Percentiles rank a stretch among this genome's conserved stretches.
Evolutionary conservation across 2,329 filamentous ascomycete genomes (phyloP).

Genomic region (Monascus ruber): DNA sequence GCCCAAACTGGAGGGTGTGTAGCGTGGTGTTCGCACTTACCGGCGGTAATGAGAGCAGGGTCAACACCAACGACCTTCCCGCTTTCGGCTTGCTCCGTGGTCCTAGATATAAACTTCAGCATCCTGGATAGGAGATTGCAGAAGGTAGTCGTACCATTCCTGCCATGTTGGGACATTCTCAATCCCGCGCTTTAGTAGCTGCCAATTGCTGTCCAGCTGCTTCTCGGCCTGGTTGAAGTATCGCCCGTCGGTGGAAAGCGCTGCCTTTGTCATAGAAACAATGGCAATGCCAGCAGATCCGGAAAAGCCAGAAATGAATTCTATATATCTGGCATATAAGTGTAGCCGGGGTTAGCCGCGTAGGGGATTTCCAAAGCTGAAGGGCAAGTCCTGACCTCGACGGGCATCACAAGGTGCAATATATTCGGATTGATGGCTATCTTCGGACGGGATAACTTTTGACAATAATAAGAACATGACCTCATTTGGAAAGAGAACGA

Average conservation of each 20-base stretch:
- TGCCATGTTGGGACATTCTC: slow-evolving; percentile 95
- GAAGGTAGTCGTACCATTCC: slow-evolving; percentile 57
- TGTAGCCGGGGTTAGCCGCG: slow-evolving; percentile 2
- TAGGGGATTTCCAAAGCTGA: slow-evolving; percentile 1
- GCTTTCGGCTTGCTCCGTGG: slow-evolving; percentile 68
- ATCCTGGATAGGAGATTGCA: neutral
- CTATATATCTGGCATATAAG: slow-evolving; percentile 26
- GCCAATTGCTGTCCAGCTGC: slow-evolving; percentile 86
- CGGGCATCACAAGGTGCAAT: slow-evolving; percentile 91
- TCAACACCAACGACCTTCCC: slow-evolving; percentile 88
- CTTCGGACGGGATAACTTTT: slow-evolving; percentile 87
- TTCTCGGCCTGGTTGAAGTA: slow-evolving; percentile 96
- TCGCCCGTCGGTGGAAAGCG: slow-evolving; percentile 84
- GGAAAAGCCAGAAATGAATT: slow-evolving; percentile 86
- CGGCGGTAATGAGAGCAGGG: slow-evolving; percentile 68
- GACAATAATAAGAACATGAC: slow-evolving; percentile 21
- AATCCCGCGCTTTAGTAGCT: slow-evolving; percentile 79
- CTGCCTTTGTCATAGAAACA: slow-evolving; percentile 73
- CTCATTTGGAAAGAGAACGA: slow-evolving; percentile 1
- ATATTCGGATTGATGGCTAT: slow-evolving; percentile 95
- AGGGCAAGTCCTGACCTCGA: slow-evolving; percentile 43
- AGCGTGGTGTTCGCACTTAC: slow-evolving; percentile 23
- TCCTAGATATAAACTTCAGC: slow-evolving; percentile 30
- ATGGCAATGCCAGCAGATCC: slow-evolving; percentile 91
- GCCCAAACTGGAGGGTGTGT: neutral